These are phyloP conservation scores for Trichoderma parareesei DNA, from an alignment of 495 filamentous ascomycete genomes.

Conservation along the genomic window DNA sequence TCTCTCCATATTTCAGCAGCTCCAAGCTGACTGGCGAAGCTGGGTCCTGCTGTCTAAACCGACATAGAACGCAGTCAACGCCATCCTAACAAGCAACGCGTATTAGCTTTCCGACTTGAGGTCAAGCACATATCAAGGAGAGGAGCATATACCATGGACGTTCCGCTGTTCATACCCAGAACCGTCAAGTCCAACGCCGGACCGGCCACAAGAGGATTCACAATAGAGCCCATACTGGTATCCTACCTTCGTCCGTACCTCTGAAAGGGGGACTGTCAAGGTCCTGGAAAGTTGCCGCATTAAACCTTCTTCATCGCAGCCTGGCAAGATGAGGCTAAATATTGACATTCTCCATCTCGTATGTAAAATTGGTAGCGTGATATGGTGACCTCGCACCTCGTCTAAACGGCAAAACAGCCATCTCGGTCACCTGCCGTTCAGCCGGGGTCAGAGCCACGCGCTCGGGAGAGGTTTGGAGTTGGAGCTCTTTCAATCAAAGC, in stretches of 20 bases:
- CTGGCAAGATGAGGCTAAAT: neutral
- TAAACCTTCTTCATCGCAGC: neutral
- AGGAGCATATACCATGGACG: constrained; percentile 43
- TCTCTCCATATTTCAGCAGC: constrained; percentile 25
- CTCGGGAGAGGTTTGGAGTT: neutral
- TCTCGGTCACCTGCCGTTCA: neutral
- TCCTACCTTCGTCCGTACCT: constrained; percentile 14
- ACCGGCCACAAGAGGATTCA: neutral
- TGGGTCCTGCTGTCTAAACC: neutral
- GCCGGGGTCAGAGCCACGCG: neutral
- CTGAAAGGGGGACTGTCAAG: neutral
- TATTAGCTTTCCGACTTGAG: constrained; percentile 23
- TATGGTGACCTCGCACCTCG: neutral
- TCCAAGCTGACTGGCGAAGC: neutral
- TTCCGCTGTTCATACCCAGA: constrained; percentile 43
- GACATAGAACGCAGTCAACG: neutral
- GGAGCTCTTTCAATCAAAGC: neutral
- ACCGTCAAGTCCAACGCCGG: constrained; percentile 35
- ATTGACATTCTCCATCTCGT: neutral
- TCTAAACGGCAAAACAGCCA: neutral
- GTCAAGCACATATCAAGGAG: constrained; percentile 42
- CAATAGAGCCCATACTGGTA: neutral
- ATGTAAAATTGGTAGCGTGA: neutral
- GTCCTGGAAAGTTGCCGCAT: neutral
- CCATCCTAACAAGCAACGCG: neutral